Evolutionary conservation across 805 yeast species (phyloP).

Genomic region (Teunomyces barrocoloradensis): DNA sequence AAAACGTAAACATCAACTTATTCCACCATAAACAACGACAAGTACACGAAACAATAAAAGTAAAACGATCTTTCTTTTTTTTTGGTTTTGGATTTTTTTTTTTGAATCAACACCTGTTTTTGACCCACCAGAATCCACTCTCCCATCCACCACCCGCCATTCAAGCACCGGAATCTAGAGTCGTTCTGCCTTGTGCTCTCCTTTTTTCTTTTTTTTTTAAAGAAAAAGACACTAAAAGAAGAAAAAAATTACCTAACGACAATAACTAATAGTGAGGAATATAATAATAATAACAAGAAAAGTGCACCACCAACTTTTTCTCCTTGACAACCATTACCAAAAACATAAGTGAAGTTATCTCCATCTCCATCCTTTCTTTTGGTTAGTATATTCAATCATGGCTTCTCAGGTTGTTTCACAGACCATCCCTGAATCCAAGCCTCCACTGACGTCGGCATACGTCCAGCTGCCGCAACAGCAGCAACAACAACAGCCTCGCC

Average conservation of each 20-base stretch:
- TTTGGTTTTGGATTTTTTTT: neutral
- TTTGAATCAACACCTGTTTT: too few species aligned
- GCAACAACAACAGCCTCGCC: conserved; percentile 7
- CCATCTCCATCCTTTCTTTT: too few species aligned
- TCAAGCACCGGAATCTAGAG: too few species aligned
- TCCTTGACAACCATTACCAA: neutral
- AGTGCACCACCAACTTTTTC: neutral
- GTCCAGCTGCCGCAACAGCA: neutral
- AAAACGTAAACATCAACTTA: conserved; percentile 8
- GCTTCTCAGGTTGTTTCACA: conserved; percentile 6
- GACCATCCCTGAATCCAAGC: neutral
- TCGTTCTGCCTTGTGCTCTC: too few species aligned
- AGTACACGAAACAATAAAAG: conserved; percentile 1
- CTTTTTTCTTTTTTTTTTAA: too few species aligned
- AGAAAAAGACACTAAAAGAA: too few species aligned
- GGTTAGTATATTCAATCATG: neutral
- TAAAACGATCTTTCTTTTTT: neutral
- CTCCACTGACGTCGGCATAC: neutral
- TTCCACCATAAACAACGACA: conserved; percentile 7
- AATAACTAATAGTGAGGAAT: too few species aligned
- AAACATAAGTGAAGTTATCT: neutral
- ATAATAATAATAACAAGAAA: too few species aligned
- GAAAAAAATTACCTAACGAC: too few species aligned
- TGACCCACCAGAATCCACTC: too few species aligned
- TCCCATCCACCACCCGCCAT: too few species aligned